Evolutionary conservation across 2,329 filamentous ascomycete species (phyloP), one percentile per base, ranked within the genome.

Genomic region (Fusarium solani-melongenae): DNA sequence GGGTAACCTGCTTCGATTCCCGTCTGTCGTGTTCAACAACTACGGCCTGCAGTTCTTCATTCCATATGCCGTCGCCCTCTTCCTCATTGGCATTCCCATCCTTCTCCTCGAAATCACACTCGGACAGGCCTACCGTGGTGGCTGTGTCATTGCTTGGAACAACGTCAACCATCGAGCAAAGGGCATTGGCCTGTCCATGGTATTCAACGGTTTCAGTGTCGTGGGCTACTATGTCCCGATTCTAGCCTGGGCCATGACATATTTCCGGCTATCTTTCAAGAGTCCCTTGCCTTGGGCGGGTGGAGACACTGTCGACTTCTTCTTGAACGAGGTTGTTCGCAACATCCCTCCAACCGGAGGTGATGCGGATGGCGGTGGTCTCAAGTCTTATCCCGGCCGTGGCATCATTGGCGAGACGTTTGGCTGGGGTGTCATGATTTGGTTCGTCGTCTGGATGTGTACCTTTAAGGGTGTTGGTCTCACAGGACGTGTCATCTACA

Each of bases 21-120:
- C 87, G 0, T 88, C 86, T 0, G 86, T 88, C 33, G 84, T 89
- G 1, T 89, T 88, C 82, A 88, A 88, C 76, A 89, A 89, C 72
- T 83, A 87, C 56, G 88, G 88, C 10, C 80, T 88, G 0, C 88
- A 89, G 67, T 89, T 86, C 86, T 89, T 89, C 74, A 86, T 89
- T 20, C 88, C 87, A 0, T 89, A 89, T 66, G 69, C 88, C 12
- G 78, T 89, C 9, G 86, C 66, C 1, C 44, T 74, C 11, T 74
- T 74, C n/a, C 62, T 74, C 3, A 61, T 90, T 41, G 88, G 87
- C 14, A 88, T 89, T 20, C 88, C 88, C 0, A 83, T 86, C 0
- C 82, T 89, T 11, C 83, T 88, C 6, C 83, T 89, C 27, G 87
- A 90, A 69, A 87, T 89, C 58, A 92, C 91, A 38, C 93, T 93